phyloP scores from a whole-genome alignment of 148 eudicot species.

The Fagopyrum tataricum region DNA sequence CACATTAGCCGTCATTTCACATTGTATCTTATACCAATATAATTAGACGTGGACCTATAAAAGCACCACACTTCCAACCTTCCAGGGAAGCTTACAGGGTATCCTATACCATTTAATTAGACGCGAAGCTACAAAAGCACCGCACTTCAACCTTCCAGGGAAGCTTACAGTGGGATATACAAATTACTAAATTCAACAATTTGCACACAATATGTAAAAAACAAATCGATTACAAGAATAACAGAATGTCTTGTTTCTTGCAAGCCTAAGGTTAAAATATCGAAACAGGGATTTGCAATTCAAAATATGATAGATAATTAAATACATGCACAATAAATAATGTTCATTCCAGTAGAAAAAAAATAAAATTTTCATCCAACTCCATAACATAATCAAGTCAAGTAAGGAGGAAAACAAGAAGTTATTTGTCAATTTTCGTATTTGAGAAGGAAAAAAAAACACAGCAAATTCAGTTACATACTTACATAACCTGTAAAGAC shows the following conservation, averaged over 20 bases:
- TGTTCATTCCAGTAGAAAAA: neutral
- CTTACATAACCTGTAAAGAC: neutral
- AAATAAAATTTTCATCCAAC: neutral
- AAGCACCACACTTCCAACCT: no score
- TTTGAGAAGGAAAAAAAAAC: neutral
- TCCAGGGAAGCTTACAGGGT: neutral
- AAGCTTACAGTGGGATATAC: neutral
- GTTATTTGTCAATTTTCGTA: neutral
- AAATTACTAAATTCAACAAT: neutral
- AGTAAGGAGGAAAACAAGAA: neutral
- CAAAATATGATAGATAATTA: neutral
- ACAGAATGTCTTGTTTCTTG: neutral
- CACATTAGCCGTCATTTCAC: neutral
- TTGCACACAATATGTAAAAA: no score
- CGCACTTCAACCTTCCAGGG: no score
- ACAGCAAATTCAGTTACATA: neutral
- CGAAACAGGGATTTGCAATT: no score
- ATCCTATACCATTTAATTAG: no score
- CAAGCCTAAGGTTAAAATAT: no score
- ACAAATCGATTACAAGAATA: neutral
- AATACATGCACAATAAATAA: neutral
- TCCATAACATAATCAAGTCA: neutral
- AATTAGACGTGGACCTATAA: no score
- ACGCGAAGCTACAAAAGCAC: no score
- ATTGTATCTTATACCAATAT: no score